These are phyloP conservation scores for Phyllosticta ampelicida DNA, from an alignment of 2,329 filamentous ascomycete genomes.

Conservation along the genomic window DNA sequence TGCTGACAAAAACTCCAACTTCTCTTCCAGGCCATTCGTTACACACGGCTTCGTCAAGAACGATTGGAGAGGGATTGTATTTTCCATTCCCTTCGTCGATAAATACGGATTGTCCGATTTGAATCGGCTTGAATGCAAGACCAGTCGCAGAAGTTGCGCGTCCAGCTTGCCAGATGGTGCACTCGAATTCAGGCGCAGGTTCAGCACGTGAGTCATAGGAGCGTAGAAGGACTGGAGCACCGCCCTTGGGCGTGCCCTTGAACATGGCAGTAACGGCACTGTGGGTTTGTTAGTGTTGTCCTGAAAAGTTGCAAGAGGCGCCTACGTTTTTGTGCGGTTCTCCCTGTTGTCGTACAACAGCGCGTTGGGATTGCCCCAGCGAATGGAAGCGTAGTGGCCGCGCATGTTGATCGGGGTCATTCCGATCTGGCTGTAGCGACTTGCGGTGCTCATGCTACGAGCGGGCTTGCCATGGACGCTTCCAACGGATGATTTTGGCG, in stretches of 20 bases:
- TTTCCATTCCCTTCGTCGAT: constrained; percentile 85
- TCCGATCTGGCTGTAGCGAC: constrained; percentile 70
- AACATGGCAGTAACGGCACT: constrained; percentile 88
- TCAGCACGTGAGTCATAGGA: constrained; percentile 95
- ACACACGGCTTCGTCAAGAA: constrained; percentile 78
- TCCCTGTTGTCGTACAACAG: constrained; percentile 80
- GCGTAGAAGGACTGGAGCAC: constrained; percentile 62
- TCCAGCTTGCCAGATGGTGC: constrained; percentile 94
- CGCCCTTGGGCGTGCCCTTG: constrained; percentile 63
- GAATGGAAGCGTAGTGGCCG: constrained; percentile 31
- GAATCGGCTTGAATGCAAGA: constrained; percentile 90
- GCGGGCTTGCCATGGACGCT: constrained; percentile 26
- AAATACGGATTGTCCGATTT: constrained; percentile 86
- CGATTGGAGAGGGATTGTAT: constrained; percentile 79
- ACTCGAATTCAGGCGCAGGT: constrained; percentile 80
- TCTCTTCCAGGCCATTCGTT: constrained; percentile 96
- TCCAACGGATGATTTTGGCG: constrained; percentile 18
- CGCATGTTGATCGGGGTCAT: constrained; percentile 47
- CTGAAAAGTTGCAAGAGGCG: constrained; percentile 13
- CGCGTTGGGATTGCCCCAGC: constrained; percentile 74
- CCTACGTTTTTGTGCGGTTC: constrained; percentile 81
- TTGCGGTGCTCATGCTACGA: constrained; percentile 67
- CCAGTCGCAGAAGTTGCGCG: constrained; percentile 87
- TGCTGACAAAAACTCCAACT: constrained; percentile 80
- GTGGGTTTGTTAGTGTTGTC: constrained; percentile 14